These are phyloP conservation scores for Auriscalpium orientale DNA, from an alignment of 768 basidiomycete species.

Conservation along the genomic window DNA sequence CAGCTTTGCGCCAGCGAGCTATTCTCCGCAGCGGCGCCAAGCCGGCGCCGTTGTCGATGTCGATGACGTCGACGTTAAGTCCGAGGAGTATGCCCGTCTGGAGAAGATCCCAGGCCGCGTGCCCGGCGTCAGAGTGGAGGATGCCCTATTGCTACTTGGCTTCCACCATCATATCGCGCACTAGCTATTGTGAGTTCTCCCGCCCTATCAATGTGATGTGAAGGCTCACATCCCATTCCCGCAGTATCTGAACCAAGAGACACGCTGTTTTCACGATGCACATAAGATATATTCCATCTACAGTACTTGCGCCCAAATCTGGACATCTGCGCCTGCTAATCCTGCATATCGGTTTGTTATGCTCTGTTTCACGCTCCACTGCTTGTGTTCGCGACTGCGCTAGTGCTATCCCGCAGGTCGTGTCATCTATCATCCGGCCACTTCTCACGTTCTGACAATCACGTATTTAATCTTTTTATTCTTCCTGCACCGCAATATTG, in stretches of 20 bases:
- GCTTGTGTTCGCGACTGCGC: too few species aligned
- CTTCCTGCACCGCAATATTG: too few species aligned
- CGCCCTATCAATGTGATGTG: neutral
- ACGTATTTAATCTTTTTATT: too few species aligned
- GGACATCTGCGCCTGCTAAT: neutral
- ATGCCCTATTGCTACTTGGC: slow-evolving; percentile 64
- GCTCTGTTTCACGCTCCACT: too few species aligned
- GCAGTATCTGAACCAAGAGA: neutral
- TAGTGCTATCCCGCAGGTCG: too few species aligned
- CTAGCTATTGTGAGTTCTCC: slow-evolving; percentile 25
- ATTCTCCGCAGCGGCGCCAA: slow-evolving; percentile 16
- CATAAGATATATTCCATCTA: slow-evolving; percentile 3
- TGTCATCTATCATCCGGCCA: too few species aligned
- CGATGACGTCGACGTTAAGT: slow-evolving; percentile 29
- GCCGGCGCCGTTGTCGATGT: slow-evolving; percentile 12
- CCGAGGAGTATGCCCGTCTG: slow-evolving; percentile 37
- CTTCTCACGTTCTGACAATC: too few species aligned
- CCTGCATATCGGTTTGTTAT: neutral
- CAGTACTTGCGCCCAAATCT: neutral
- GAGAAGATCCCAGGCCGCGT: slow-evolving; percentile 32
- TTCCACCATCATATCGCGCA: slow-evolving; percentile 65
- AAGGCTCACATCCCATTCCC: neutral
- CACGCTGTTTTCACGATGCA: neutral
- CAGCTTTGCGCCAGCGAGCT: slow-evolving; percentile 23
- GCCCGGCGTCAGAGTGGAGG: slow-evolving; percentile 61